Base-by-base conservation (phyloP, 805 yeast genomes). In the Zygotorulaspora sp. region DNA sequence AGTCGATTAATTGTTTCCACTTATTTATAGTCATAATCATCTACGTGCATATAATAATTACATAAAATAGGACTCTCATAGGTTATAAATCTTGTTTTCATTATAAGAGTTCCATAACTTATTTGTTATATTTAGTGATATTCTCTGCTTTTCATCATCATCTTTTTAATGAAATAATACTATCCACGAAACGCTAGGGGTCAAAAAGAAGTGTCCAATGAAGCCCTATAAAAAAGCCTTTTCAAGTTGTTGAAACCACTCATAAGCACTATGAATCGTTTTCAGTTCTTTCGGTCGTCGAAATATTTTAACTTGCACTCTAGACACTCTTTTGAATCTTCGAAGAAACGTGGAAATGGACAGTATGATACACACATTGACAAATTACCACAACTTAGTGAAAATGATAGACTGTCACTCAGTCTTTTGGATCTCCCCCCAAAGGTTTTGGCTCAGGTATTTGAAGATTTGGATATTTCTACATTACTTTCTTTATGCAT, bases 281-380 rank as follows among this genome's bases (percentile, higher is more conserved):
- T 52, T 18, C 55, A 51, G 24, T 22, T 52, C 12, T 43, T 54
- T 23, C 53, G 57, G 6, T 47, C 36, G 14, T 31, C 47, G 3
- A 56, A 52, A 29, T 72, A 72, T 48, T 47, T 55, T 41, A 61
- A 58, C 41, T 64, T 72, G 33, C 49, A 66, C 11, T 54, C 61
- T 12, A 50, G 31, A 14, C 28, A 25, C 14, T 24, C 34, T 9
- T n/a, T 9, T 14, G 16, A 5, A 26, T 12, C 30, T 3, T 6
- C 30, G 10, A 26, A 26, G 15, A 26, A 26, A 17, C 10, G 23
- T 21, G 9, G 10, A 21, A 21, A 10, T 21, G 10, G 10, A 21
- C 9, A 21, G 7, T 21, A 21, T 21, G 7, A 7, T 8, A 21
- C 9, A 7, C 7, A 21, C 7, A 8, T 10, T 21, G 10, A 7